These are phyloP conservation scores for Backusella luteola DNA, from an alignment of 192 early-diverging fungal genomes.

Conservation along the genomic window DNA sequence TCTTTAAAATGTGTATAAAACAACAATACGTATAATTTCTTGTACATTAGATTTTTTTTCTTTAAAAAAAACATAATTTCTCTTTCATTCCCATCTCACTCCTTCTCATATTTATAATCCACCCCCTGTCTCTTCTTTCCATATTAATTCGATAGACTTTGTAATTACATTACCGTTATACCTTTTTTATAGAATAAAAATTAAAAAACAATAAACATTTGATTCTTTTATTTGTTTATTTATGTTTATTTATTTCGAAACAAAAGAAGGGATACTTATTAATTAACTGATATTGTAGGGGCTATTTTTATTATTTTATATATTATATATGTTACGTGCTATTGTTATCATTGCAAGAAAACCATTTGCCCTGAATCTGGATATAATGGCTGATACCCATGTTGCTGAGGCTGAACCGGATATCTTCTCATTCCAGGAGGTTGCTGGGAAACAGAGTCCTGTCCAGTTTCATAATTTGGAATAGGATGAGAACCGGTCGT, in stretches of 20 bases:
- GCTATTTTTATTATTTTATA: neutral
- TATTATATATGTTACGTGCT: neutral
- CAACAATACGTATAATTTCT: neutral
- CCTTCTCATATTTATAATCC: neutral
- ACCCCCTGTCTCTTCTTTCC: neutral
- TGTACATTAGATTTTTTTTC: neutral
- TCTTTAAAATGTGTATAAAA: neutral
- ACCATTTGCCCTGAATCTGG: neutral
- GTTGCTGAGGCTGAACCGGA: neutral
- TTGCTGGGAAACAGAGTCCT: neutral
- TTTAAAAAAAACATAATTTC: neutral
- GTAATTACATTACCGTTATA: neutral
- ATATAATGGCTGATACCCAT: neutral
- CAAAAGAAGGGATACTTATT: neutral
- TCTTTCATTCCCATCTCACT: neutral
- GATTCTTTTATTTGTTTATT: neutral
- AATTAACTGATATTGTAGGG: neutral
- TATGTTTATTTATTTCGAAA: neutral
- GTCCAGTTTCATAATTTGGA: slow-evolving; percentile 2
- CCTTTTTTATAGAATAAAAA: neutral
- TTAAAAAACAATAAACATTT: neutral
- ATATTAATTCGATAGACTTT: neutral
- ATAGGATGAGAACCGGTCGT: neutral
- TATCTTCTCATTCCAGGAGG: slow-evolving; percentile 3
- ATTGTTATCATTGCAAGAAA: neutral